A percentile compares a stretch with the other conserved stretches of the same genome.
phyloP scores from a whole-genome alignment of 1,284 basidiomycete genomes.

The Boletus smithii region DNA sequence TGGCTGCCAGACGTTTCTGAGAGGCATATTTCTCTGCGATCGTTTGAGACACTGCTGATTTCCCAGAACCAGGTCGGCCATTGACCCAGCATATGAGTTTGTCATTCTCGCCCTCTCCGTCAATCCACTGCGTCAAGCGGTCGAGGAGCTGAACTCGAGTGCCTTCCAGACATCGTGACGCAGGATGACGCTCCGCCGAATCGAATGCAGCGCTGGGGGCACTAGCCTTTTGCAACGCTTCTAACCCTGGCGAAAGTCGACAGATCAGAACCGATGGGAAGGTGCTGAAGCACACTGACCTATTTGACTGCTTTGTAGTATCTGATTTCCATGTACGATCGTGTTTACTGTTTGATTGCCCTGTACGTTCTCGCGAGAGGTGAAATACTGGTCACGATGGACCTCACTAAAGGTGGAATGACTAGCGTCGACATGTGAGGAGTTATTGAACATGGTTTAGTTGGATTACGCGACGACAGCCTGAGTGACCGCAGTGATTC shows the following conservation, averaged over 20 bases:
- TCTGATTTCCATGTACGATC: constrained; percentile 17
- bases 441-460: constrained; percentile 20
- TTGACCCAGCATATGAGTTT: constrained; percentile 14
- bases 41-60: constrained; percentile 17
- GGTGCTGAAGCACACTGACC: not conserved
- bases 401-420: constrained; percentile 21
- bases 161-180: constrained; percentile 11
- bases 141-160: constrained; percentile 15
- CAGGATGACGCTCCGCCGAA: constrained; percentile 12
- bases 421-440: constrained; percentile 15
- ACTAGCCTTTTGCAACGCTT: constrained; percentile 13
- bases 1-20: constrained; percentile 14
- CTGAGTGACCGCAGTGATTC: no score
- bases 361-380: constrained; percentile 1
- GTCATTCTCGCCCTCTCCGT: not conserved
- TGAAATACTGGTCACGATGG: constrained; percentile 15
- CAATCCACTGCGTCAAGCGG: constrained; percentile 5
- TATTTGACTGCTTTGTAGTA: constrained; percentile 8
- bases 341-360: constrained; percentile 15
- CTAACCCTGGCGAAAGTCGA: not conserved
- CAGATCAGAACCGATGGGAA: not conserved
- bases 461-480: no score
- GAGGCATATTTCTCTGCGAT: constrained; percentile 10
- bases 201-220: constrained; percentile 10
- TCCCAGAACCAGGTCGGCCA: constrained; percentile 15